phyloP scores from a whole-genome alignment of 1,284 basidiomycete genomes.

The Porphyrellus sp. region DNA sequence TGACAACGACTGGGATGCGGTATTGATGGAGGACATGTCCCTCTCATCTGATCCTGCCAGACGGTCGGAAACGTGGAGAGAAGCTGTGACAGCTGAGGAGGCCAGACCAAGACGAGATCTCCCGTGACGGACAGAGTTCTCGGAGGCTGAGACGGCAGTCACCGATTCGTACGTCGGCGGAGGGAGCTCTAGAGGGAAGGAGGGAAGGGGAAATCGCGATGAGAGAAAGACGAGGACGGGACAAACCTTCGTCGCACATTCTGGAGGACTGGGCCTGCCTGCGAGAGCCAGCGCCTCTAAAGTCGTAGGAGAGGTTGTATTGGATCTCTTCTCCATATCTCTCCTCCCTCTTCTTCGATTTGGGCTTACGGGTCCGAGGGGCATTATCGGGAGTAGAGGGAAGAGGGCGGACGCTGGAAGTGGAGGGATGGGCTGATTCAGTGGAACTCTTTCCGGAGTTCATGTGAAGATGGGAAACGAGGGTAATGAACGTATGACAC shows the following conservation, averaged over 20 bases:
- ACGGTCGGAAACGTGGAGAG: constrained; percentile 23
- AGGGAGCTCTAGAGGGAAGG: constrained; percentile 25
- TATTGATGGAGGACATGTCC: constrained; percentile 26
- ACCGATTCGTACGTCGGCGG: constrained; percentile 34
- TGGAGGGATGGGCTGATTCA: constrained; percentile 38
- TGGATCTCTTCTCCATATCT: constrained; percentile 37
- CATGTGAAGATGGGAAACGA: constrained; percentile 39
- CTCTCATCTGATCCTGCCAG: constrained; percentile 23
- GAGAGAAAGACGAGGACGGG: neutral
- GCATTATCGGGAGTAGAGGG: constrained; percentile 52
- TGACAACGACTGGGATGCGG: constrained; percentile 13
- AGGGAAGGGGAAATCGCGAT: neutral
- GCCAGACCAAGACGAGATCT: constrained; percentile 23
- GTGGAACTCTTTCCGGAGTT: constrained; percentile 34
- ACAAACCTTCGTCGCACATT: constrained; percentile 32
- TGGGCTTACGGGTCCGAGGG: constrained; percentile 49
- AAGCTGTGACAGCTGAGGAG: constrained; percentile 29
- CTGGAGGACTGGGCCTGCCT: constrained; percentile 28
- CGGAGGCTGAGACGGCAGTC: constrained; percentile 32
- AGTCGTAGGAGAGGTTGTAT: constrained; percentile 36
- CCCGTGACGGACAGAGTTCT: constrained; percentile 32
- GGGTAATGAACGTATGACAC: constrained; percentile 37
- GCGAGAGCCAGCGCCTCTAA: constrained; percentile 28
- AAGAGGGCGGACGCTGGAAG: constrained; percentile 51
- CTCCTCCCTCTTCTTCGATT: constrained; percentile 36